These are phyloP conservation scores for Lobulomyces angularis DNA, from an alignment of 192 early-diverging fungal species.

Conservation along the genomic window DNA sequence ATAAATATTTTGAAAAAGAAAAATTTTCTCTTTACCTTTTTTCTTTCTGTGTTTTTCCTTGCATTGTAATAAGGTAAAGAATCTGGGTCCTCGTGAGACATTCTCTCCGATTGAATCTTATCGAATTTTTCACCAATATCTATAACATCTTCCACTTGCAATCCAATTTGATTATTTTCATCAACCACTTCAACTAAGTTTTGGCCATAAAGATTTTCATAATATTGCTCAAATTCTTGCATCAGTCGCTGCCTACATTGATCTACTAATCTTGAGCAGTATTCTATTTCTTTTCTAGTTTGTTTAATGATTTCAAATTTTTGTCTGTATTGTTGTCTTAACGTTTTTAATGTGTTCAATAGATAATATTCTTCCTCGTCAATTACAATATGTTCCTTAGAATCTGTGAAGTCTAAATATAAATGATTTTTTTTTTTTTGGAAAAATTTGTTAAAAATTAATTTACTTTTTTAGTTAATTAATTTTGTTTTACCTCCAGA, in stretches of 20 bases:
- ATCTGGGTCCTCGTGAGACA: slow-evolving; percentile 47
- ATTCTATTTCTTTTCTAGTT: slow-evolving; percentile 31
- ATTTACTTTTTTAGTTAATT: neutral
- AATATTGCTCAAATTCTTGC: slow-evolving; percentile 49
- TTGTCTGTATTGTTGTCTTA: slow-evolving; percentile 32
- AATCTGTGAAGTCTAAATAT: neutral
- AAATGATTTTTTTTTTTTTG: neutral
- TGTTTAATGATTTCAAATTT: slow-evolving; percentile 22
- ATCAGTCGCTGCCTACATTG: slow-evolving; percentile 45
- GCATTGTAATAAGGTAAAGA: slow-evolving; percentile 45
- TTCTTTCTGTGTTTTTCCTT: slow-evolving; percentile 33
- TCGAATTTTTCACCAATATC: slow-evolving; percentile 54
- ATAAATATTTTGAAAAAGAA: no score
- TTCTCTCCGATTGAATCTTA: slow-evolving; percentile 38
- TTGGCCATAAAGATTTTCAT: slow-evolving; percentile 29
- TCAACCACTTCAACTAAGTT: slow-evolving; percentile 1
- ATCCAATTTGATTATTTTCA: no score
- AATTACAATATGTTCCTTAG: slow-evolving; percentile 22
- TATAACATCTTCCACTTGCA: slow-evolving; percentile 31
- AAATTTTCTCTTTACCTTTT: no score
- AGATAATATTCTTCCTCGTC: slow-evolving; percentile 40
- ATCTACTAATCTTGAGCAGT: slow-evolving; percentile 37
- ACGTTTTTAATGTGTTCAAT: slow-evolving; percentile 22
- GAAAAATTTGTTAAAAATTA: neutral
- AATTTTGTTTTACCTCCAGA: no score